Evolutionary conservation across 495 filamentous ascomycete species (phyloP).

Genomic region (Poronia punctata): DNA sequence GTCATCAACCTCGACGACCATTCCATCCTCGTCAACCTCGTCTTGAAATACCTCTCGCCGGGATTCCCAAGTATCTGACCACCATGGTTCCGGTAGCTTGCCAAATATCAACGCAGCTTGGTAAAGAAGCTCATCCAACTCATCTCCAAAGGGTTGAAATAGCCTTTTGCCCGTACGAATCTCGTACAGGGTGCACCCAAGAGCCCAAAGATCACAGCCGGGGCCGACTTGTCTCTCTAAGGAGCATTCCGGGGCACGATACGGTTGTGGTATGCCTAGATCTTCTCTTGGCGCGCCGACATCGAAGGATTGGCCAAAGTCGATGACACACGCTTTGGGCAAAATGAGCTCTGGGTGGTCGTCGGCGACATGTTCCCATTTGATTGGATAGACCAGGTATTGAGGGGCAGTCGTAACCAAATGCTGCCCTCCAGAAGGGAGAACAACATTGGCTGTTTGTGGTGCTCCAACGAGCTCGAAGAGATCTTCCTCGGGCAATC

Average conservation of each 20-base stretch:
- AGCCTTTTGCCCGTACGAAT: conserved; percentile 24
- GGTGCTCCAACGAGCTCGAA: conserved; percentile 18
- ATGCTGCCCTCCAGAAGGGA: conserved; percentile 5
- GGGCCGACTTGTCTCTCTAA: conserved; percentile 18
- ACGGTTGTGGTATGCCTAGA: conserved; percentile 20
- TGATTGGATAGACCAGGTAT: conserved; percentile 21
- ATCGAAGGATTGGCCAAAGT: conserved; percentile 27
- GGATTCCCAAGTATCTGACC: conserved; percentile 22
- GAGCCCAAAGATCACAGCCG: conserved; percentile 26
- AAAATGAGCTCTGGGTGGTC: conserved; percentile 6
- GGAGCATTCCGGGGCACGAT: conserved; percentile 26
- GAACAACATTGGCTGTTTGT: conserved; percentile 9
- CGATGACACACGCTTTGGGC: conserved; percentile 17
- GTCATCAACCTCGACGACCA: background rate
- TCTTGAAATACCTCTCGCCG: conserved; percentile 16
- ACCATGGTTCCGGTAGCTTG: conserved; percentile 28
- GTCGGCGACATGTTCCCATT: conserved; percentile 6
- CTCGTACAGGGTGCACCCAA: conserved; percentile 30
- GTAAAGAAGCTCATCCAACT: conserved; percentile 18
- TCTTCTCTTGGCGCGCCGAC: conserved; percentile 12
- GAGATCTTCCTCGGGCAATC: conserved; percentile 17
- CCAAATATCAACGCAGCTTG: conserved; percentile 25
- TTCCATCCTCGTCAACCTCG: conserved; percentile 8
- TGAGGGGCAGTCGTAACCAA: conserved; percentile 15
- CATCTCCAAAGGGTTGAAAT: conserved; percentile 19